A percentile compares a stretch with the other conserved stretches of the same genome.
These are phyloP conservation scores for Termitomyces sp. DNA, from an alignment of 768 basidiomycete species.

Conservation along the genomic window DNA sequence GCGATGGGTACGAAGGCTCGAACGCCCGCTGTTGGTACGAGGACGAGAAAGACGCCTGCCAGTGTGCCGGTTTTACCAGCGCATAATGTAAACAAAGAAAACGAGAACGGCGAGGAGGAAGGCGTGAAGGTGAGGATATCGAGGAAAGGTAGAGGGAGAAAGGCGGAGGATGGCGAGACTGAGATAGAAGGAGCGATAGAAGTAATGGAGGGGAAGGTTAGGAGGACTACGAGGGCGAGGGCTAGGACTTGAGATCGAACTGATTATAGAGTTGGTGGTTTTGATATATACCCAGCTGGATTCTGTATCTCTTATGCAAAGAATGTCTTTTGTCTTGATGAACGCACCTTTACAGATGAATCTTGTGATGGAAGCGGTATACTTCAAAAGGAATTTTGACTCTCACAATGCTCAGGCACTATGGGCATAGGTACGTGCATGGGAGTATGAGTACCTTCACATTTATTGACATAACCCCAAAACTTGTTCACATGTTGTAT, in stretches of 20 bases:
- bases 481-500: too few relatives aligned
- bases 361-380: too few relatives aligned
- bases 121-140: constrained; percentile 23
- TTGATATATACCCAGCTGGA: background rate
- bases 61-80: constrained; percentile 24
- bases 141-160: constrained; percentile 15
- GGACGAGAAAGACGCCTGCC: constrained; percentile 28
- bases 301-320: background rate
- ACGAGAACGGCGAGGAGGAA: constrained; percentile 23
- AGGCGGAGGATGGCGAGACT: constrained; percentile 15
- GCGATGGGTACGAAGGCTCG: constrained; percentile 9
- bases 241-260: constrained; percentile 23
- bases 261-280: background rate
- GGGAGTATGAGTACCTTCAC: too few relatives aligned
- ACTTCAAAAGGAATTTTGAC: too few relatives aligned
- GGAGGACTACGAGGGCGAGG: constrained; percentile 23
- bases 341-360: too few relatives aligned
- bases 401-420: too few relatives aligned
- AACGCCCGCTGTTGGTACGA: background rate
- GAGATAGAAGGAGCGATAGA: constrained; percentile 4
- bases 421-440: too few relatives aligned
- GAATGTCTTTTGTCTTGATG: too few relatives aligned
- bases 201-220: constrained; percentile 12
- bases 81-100: constrained; percentile 34
- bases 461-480: too few relatives aligned